Percentiles rank a stretch among this genome's conserved stretches.
Evolutionary conservation across 2,329 filamentous ascomycete genomes (phyloP).

Genomic region (Fusarium equiseti): DNA sequence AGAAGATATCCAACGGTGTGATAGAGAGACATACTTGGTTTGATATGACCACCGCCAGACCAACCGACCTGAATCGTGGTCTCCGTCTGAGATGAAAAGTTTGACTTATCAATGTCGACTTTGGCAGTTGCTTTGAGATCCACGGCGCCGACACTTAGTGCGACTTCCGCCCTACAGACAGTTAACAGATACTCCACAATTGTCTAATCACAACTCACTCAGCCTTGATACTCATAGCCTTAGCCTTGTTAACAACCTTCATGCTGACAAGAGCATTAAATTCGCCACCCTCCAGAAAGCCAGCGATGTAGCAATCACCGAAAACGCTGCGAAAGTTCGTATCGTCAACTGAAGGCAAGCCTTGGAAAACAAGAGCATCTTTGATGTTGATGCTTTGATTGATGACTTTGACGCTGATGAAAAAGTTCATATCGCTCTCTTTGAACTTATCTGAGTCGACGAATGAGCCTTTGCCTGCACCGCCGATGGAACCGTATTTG

Average conservation of each 20-base stretch:
- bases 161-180: background rate
- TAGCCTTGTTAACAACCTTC: slow-evolving; percentile 1
- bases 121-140: background rate
- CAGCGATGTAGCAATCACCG: background rate
- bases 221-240: background rate
- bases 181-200: background rate
- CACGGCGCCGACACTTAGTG: background rate
- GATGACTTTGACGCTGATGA: slow-evolving; percentile 10
- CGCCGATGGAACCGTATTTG: background rate
- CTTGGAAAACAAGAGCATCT: background rate
- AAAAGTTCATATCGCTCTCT: slow-evolving; percentile 1
- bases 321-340: background rate
- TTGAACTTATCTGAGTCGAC: slow-evolving; percentile 3
- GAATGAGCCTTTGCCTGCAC: background rate
- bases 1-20: too few relatives aligned
- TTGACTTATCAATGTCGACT: background rate
- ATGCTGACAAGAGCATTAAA: slow-evolving; percentile 7
- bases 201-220: too few relatives aligned
- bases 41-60: background rate
- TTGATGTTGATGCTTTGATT: slow-evolving; percentile 7
- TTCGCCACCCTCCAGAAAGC: background rate
- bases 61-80: slow-evolving; percentile 5
- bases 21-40: background rate
- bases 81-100: background rate
- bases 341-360: background rate